phyloP scores from a whole-genome alignment of 768 basidiomycete genomes.

The Imleria badia region DNA sequence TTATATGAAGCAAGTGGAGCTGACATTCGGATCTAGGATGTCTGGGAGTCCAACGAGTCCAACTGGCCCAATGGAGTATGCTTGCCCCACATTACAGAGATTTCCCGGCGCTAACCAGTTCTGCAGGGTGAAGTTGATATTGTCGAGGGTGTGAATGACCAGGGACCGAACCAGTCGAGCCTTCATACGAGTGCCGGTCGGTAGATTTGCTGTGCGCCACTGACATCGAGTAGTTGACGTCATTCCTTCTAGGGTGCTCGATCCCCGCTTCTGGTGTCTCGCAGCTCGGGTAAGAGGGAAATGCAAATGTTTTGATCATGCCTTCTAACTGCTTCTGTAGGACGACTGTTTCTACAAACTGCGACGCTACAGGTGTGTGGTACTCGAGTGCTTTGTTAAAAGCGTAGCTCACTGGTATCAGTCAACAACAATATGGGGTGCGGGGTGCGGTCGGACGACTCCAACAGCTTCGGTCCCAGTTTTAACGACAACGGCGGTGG shows the following conservation, averaged over 20 bases:
- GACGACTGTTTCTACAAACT: constrained; percentile 21
- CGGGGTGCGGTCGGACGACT: constrained; percentile 29
- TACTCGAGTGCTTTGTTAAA: neutral
- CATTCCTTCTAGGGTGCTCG: constrained; percentile 19
- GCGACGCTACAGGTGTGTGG: constrained; percentile 21
- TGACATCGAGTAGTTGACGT: neutral
- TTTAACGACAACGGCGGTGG: constrained; percentile 41
- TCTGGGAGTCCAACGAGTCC: constrained; percentile 27
- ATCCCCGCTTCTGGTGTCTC: constrained; percentile 23
- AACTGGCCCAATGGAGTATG: constrained; percentile 30
- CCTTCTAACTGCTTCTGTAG: constrained; percentile 11
- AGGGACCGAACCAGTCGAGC: constrained; percentile 48
- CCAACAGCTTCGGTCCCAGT: constrained; percentile 27
- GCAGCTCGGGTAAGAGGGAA: constrained; percentile 25
- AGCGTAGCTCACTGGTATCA: constrained; percentile 4
- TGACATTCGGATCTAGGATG: constrained; percentile 20
- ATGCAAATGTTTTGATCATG: no score
- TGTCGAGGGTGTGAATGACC: constrained; percentile 49
- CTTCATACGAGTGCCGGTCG: constrained; percentile 55
- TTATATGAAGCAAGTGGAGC: constrained; percentile 6
- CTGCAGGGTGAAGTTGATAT: constrained; percentile 33
- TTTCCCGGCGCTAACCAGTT: neutral
- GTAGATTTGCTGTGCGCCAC: neutral
- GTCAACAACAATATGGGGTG: constrained; percentile 39
- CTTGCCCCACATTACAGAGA: neutral